These are phyloP conservation scores for Lachnellula subtilissima DNA, from an alignment of 2,329 filamentous ascomycete species.

Conservation along the genomic window DNA sequence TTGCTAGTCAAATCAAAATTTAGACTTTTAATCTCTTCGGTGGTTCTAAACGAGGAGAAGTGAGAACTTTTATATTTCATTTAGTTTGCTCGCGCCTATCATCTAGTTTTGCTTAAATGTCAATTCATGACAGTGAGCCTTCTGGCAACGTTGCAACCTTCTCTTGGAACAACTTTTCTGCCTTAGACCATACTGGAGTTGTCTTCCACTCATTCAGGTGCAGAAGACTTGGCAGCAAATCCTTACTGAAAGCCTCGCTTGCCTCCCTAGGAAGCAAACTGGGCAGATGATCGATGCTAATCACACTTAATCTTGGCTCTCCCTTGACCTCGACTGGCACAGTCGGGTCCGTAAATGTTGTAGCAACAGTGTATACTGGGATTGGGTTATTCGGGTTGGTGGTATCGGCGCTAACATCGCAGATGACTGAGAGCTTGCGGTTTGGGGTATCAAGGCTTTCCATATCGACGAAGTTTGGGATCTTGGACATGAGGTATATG, in stretches of 20 bases:
- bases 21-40: too few relatives aligned
- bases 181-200: slow-evolving; percentile 75
- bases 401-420: slow-evolving; percentile 73
- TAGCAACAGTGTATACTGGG: slow-evolving; percentile 79
- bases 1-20: too few relatives aligned
- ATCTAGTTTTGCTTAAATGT: neutral
- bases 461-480: slow-evolving; percentile 74
- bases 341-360: slow-evolving; percentile 84
- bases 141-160: slow-evolving; percentile 68
- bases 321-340: slow-evolving; percentile 63
- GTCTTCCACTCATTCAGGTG: slow-evolving; percentile 70
- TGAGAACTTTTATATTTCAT: neutral
- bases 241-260: slow-evolving; percentile 76
- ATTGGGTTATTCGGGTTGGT: slow-evolving; percentile 64
- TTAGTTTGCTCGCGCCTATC: neutral
- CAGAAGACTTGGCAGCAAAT: slow-evolving; percentile 72
- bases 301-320: slow-evolving; percentile 62
- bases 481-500: slow-evolving; percentile 77
- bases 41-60: too few relatives aligned
- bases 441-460: slow-evolving; percentile 62
- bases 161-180: slow-evolving; percentile 77
- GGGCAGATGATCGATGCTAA: slow-evolving; percentile 83
- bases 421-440: slow-evolving; percentile 74
- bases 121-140: neutral
- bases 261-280: slow-evolving; percentile 81